Percentiles rank a stretch among this genome's conserved stretches.
These are phyloP conservation scores for Cystobasidium sp. DNA, from an alignment of 1,284 basidiomycete genomes.

Conservation along the genomic window DNA sequence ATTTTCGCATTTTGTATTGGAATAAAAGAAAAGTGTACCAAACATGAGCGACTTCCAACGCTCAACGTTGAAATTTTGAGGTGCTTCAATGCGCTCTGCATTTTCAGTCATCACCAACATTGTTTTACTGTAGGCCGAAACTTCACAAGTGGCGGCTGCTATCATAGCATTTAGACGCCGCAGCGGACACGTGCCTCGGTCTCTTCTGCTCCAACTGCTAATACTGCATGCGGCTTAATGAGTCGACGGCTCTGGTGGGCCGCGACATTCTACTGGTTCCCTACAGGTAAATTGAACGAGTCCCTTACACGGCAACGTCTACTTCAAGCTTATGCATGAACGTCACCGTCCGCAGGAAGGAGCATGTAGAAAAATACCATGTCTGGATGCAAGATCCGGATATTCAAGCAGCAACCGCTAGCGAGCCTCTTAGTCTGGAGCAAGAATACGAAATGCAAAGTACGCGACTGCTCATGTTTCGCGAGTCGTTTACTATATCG, in stretches of 20 bases:
- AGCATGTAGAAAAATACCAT: conserved; percentile 65
- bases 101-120: background rate
- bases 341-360: conserved; percentile 20
- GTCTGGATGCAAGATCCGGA: conserved; percentile 84
- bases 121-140: background rate
- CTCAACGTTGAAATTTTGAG: too few relatives aligned
- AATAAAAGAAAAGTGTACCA: background rate
- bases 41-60: background rate
- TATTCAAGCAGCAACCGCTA: conserved; percentile 79
- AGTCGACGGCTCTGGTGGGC: conserved; percentile 67
- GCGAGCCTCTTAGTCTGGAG: conserved; percentile 77
- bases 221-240: conserved; percentile 66
- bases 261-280: conserved; percentile 71
- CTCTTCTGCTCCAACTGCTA: background rate
- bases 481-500: background rate
- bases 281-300: conserved; percentile 63
- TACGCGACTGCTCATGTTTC: conserved; percentile 57
- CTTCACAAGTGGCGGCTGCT: background rate
- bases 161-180: background rate
- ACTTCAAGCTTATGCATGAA: background rate
- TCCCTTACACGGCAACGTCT: background rate
- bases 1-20: conserved; percentile 52
- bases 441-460: conserved; percentile 93
- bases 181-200: background rate
- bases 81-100: too few relatives aligned